A percentile compares a stretch with the other conserved stretches of the same genome.
phyloP scores from a whole-genome alignment of 2,329 filamentous ascomycete genomes.

The Didymella pinodella region DNA sequence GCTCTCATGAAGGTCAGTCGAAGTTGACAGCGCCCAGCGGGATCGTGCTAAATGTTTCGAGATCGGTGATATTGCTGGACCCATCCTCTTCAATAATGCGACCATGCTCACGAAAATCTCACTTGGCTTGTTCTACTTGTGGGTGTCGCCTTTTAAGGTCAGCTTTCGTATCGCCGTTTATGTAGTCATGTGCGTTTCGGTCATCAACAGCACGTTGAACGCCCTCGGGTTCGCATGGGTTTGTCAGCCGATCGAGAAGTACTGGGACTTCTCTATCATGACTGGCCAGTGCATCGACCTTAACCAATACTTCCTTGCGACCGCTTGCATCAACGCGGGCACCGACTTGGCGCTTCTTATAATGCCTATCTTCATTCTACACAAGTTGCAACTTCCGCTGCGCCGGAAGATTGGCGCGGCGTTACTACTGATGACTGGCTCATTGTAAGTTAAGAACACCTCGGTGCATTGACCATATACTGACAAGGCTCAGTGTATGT shows the following conservation, averaged over 20 bases:
- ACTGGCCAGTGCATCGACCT: slow-evolving; percentile 26
- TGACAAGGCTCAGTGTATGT: slow-evolving; percentile 18
- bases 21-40: not conserved
- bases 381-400: slow-evolving; percentile 26
- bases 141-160: slow-evolving; percentile 20
- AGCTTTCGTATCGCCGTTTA: slow-evolving; percentile 19
- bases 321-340: slow-evolving; percentile 26
- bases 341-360: slow-evolving; percentile 26
- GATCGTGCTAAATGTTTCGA: not conserved
- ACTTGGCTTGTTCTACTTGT: slow-evolving; percentile 26
- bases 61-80: slow-evolving; percentile 30
- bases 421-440: slow-evolving; percentile 27
- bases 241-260: slow-evolving; percentile 27
- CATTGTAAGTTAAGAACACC: slow-evolving; percentile 22
- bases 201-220: slow-evolving; percentile 24
- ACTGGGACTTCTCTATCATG: slow-evolving; percentile 27
- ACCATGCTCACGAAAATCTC: slow-evolving; percentile 28
- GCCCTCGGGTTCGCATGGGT: slow-evolving; percentile 29
- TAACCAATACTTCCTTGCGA: slow-evolving; percentile 23
- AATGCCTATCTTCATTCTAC: slow-evolving; percentile 31
- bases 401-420: slow-evolving; percentile 28
- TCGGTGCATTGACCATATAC: not conserved
- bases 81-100: slow-evolving; percentile 25
- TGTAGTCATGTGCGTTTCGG: slow-evolving; percentile 20
- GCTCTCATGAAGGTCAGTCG: slow-evolving; percentile 26